Evolutionary conservation across 768 basidiomycete genomes (phyloP).

Genomic region (Serpula lacrymans): DNA sequence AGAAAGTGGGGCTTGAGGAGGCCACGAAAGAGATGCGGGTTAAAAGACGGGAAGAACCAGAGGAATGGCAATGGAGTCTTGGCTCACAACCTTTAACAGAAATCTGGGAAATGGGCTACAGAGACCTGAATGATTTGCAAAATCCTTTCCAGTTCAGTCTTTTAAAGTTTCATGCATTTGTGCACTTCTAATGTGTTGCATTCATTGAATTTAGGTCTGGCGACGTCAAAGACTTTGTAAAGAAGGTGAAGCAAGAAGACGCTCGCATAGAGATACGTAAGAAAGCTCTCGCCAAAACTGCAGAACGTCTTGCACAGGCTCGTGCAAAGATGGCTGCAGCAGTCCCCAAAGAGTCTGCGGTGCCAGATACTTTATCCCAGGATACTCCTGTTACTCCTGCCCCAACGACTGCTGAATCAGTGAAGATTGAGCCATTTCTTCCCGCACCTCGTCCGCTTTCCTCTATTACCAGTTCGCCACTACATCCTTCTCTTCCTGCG

Average conservation of each 20-base stretch:
- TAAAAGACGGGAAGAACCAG: conserved; percentile 54
- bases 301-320: conserved; percentile 34
- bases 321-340: conserved; percentile 43
- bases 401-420: conserved; percentile 10
- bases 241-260: conserved; percentile 67
- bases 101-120: conserved; percentile 82
- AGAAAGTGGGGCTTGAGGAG: conserved; percentile 56
- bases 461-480: conserved; percentile 33
- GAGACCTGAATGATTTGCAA: conserved; percentile 58
- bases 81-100: conserved; percentile 74
- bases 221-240: conserved; percentile 71
- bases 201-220: conserved; percentile 47
- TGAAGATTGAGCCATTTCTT: conserved; percentile 19
- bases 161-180: conserved; percentile 2
- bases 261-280: conserved; percentile 52
- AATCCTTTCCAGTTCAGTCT: conserved; percentile 61
- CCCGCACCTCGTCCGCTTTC: conserved; percentile 8
- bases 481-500: conserved; percentile 71
- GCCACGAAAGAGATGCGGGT: conserved; percentile 50
- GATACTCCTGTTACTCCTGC: conserved; percentile 12
- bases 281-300: conserved; percentile 35
- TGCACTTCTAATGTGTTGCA: too few relatives aligned
- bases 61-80: conserved; percentile 60
- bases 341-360: conserved; percentile 23
- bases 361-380: conserved; percentile 13